These are phyloP conservation scores for Prunus armeniaca DNA, from an alignment of 306 rosid species.

Conservation along the genomic window DNA sequence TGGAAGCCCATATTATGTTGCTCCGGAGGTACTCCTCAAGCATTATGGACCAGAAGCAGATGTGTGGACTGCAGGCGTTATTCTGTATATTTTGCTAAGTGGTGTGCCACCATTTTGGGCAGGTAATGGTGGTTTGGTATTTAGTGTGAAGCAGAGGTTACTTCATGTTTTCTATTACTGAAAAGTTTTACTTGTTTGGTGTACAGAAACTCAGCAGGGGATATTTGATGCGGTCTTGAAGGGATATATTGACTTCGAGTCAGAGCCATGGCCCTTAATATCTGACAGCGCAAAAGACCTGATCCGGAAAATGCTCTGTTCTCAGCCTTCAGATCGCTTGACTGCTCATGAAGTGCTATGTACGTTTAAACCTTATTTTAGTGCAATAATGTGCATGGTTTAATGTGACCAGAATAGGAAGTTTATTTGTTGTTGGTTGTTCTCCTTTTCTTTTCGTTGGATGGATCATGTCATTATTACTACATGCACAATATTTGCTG, in stretches of 20 bases:
- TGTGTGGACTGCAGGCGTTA: conserved; percentile 97
- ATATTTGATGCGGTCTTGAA: conserved; percentile 93
- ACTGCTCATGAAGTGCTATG: conserved; percentile 91
- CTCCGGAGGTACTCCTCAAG: conserved; percentile 97
- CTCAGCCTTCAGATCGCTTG: conserved; percentile 73
- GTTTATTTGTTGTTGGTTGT: neutral
- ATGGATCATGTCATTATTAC: neutral
- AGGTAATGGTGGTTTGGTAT: conserved; percentile 42
- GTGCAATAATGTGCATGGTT: neutral
- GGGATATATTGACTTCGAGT: conserved; percentile 89
- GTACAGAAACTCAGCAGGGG: conserved; percentile 93
- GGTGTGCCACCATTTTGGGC: conserved; percentile 99
- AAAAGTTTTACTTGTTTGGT: conserved; percentile 37
- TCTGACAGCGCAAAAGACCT: conserved; percentile 84
- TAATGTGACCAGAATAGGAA: conserved; percentile 12
- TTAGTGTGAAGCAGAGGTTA: neutral
- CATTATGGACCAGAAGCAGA: conserved; percentile 94
- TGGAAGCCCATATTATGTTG: conserved; percentile 96
- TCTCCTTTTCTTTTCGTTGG: neutral
- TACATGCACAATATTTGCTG: conserved; percentile 15
- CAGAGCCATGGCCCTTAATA: conserved; percentile 92
- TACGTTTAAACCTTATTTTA: conserved; percentile 41
- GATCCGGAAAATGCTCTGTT: conserved; percentile 79
- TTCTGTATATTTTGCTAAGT: conserved; percentile 80
- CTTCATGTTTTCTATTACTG: conserved; percentile 31